Conservation (phyloP, 306 rosid genomes). For the Purshia tridentata region DNA sequence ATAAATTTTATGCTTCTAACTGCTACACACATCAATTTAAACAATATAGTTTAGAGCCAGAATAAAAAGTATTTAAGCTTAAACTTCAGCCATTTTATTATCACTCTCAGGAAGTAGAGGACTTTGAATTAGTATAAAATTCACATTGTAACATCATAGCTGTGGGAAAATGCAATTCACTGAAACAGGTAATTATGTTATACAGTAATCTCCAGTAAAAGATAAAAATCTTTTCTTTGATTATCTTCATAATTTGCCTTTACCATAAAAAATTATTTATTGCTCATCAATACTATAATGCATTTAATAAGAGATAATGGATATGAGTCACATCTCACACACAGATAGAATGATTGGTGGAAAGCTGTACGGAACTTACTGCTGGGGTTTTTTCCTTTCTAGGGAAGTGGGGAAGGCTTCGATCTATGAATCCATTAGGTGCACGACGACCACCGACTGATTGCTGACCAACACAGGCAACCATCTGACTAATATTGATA, state of each 20-base stretch:
- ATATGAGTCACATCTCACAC: neutral
- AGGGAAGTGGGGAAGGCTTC: slow-evolving; percentile 96
- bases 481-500: slow-evolving; percentile 89
- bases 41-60: neutral
- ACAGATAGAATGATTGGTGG: neutral
- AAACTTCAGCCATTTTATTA: neutral
- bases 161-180: neutral
- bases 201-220: neutral
- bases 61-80: neutral
- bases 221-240: neutral
- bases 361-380: slow-evolving; percentile 44
- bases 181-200: neutral
- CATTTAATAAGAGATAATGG: neutral
- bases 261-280: neutral
- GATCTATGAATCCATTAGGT: slow-evolving; percentile 88
- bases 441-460: slow-evolving; percentile 94
- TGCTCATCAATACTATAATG: neutral
- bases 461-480: slow-evolving; percentile 97
- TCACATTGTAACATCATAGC: neutral
- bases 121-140: neutral
- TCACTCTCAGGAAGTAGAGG: neutral
- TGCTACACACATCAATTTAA: neutral
- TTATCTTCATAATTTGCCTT: neutral
- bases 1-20: neutral
- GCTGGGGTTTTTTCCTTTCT: slow-evolving; percentile 70